Evolutionary conservation across 495 filamentous ascomycete species (phyloP).

Genomic region (Cudoniella acicularis): DNA sequence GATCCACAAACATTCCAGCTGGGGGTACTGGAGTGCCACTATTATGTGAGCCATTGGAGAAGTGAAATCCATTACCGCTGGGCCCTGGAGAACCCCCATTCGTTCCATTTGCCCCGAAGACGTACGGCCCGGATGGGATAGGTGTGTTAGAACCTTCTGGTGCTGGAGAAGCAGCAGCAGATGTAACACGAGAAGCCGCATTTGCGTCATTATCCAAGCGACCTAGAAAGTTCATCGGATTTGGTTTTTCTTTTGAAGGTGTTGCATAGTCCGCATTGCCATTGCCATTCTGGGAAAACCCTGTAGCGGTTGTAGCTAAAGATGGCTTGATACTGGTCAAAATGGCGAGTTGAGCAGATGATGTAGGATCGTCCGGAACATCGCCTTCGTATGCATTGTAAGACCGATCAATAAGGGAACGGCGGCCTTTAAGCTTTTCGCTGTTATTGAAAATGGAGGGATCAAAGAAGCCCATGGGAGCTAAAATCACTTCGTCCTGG

Average conservation of each 20-base stretch:
- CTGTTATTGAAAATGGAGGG: constrained; percentile 80
- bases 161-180: constrained; percentile 78
- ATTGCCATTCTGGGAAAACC: constrained; percentile 7
- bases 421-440: constrained; percentile 70
- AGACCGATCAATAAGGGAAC: constrained; percentile 76
- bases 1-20: constrained; percentile 25
- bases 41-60: constrained; percentile 27
- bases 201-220: constrained; percentile 53
- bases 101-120: constrained; percentile 38
- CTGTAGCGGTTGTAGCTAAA: constrained; percentile 33
- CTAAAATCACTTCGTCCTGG: constrained; percentile 89
- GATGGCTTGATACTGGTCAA: constrained; percentile 63
- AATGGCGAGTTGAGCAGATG: constrained; percentile 78
- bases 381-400: constrained; percentile 88
- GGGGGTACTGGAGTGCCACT: constrained; percentile 26
- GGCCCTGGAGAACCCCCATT: constrained; percentile 47
- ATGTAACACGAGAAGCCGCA: constrained; percentile 68
- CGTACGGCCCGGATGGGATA: constrained; percentile 50
- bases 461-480: constrained; percentile 86
- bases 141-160: constrained; percentile 73
- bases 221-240: constrained; percentile 52
- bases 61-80: constrained; percentile 21
- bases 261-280: constrained; percentile 38
- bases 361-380: constrained; percentile 81
- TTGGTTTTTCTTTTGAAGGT: constrained; percentile 49